Conservation (phyloP, 495 filamentous ascomycete genomes). For the Podospora pseudoanserina region DNA sequence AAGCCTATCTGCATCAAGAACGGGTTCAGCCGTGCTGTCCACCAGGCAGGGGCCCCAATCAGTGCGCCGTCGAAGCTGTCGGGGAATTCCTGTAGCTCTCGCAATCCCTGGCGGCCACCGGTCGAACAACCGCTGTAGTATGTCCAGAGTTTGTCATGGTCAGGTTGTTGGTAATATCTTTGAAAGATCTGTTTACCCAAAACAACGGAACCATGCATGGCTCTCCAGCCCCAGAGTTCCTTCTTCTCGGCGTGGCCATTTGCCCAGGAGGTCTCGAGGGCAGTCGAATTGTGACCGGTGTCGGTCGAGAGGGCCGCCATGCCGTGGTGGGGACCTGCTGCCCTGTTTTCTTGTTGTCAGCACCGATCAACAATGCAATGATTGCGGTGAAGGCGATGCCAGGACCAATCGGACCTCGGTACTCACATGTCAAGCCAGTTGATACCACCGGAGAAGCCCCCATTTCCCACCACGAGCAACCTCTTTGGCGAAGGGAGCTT, state of each 20-base stretch:
- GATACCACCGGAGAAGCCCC: slow-evolving; percentile 47
- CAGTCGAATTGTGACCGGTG: slow-evolving; percentile 50
- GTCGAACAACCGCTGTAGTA: slow-evolving; percentile 59
- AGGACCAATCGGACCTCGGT: neutral
- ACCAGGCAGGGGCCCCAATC: slow-evolving; percentile 36
- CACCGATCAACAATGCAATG: no score
- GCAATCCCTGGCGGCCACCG: slow-evolving; percentile 56
- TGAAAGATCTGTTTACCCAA: slow-evolving; percentile 42
- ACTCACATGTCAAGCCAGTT: slow-evolving; percentile 46
- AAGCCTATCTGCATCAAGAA: slow-evolving; percentile 33
- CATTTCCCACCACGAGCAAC: slow-evolving; percentile 44
- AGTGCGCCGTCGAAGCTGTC: slow-evolving; percentile 65
- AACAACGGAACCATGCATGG: slow-evolving; percentile 49
- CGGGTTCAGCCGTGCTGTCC: slow-evolving; percentile 46
- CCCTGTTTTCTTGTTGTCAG: slow-evolving; percentile 6
- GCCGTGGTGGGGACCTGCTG: slow-evolving; percentile 29
- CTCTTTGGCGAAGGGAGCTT: slow-evolving; percentile 40
- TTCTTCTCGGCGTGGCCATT: slow-evolving; percentile 1
- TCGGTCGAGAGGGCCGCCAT: slow-evolving; percentile 56
- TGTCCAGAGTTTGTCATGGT: slow-evolving; percentile 35
- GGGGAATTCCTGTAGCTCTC: slow-evolving; percentile 51
- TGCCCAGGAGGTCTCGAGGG: slow-evolving; percentile 46
- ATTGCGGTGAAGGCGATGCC: no score
- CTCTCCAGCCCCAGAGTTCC: slow-evolving; percentile 47
- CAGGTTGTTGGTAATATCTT: slow-evolving; percentile 34